Conservation (phyloP, 1,284 basidiomycete species). For the Pseudozyma hubeiensis region DNA sequence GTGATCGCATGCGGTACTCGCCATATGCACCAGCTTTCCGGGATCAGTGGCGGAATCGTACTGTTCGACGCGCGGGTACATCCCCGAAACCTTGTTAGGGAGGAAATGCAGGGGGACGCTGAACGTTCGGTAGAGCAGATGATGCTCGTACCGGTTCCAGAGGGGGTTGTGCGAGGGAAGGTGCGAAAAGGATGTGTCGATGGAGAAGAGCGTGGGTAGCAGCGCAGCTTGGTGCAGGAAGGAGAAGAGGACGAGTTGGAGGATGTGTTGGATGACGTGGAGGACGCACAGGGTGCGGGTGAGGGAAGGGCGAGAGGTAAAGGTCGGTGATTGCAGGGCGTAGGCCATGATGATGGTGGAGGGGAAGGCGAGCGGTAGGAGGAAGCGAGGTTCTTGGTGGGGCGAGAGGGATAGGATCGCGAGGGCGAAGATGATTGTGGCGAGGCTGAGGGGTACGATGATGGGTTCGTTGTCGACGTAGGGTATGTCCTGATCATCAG, state of each 20-base stretch:
- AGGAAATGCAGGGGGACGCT: constrained; percentile 40
- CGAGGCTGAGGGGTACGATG: constrained; percentile 12
- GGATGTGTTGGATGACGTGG: constrained; percentile 37
- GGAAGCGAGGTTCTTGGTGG: constrained; percentile 69
- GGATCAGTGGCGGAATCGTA: constrained; percentile 4
- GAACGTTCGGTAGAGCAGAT: constrained; percentile 49
- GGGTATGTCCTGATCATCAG: background rate
- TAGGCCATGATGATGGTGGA: constrained; percentile 39
- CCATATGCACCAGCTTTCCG: background rate
- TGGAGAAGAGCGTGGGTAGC: constrained; percentile 35
- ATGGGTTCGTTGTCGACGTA: constrained; percentile 16
- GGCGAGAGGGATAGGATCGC: constrained; percentile 64
- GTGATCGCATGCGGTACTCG: constrained; percentile 7
- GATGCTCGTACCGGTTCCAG: constrained; percentile 18
- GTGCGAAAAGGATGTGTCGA: constrained; percentile 20
- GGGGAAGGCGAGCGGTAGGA: constrained; percentile 65
- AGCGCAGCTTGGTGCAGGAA: constrained; percentile 50
- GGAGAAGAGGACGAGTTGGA: constrained; percentile 44
- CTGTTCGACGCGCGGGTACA: constrained; percentile 11
- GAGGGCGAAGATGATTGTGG: constrained; percentile 35
- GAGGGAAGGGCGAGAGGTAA: constrained; percentile 23
- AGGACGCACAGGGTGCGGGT: constrained; percentile 7
- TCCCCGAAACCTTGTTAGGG: constrained; percentile 8
- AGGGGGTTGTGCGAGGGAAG: background rate
- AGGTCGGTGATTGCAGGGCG: constrained; percentile 15